Percentiles rank a stretch among this genome's conserved stretches.
Evolutionary conservation across 1,139 yeast genomes (phyloP).

Genomic region (Magnusiomyces suaveolens): DNA sequence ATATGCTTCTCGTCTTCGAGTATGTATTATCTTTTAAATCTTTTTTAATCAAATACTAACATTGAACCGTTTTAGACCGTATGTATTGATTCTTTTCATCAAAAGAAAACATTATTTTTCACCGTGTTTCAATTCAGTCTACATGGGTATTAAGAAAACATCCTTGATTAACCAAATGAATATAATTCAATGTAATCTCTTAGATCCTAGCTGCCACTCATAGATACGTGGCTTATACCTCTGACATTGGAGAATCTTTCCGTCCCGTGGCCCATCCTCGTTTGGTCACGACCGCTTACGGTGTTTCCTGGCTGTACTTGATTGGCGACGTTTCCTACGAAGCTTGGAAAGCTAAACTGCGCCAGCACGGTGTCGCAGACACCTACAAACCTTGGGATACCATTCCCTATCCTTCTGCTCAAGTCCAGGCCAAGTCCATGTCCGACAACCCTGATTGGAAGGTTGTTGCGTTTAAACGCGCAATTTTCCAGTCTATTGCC

Average conservation of each 20-base stretch:
- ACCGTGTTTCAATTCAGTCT: too few species aligned
- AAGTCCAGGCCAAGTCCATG: slow-evolving; percentile 32
- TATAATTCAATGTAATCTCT: neutral
- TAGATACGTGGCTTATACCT: slow-evolving; percentile 77
- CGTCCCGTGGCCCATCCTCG: slow-evolving; percentile 72
- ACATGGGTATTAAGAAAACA: too few species aligned
- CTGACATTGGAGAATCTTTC: slow-evolving; percentile 85
- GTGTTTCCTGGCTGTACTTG: slow-evolving; percentile 67
- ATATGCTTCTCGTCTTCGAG: slow-evolving; percentile 61
- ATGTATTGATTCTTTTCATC: too few species aligned
- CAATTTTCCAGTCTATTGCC: slow-evolving; percentile 69
- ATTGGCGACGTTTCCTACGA: slow-evolving; percentile 68
- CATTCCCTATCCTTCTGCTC: slow-evolving; percentile 33
- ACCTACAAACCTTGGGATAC: slow-evolving; percentile 64
- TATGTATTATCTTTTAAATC: too few species aligned
- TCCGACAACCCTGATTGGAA: slow-evolving; percentile 51
- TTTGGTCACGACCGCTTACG: slow-evolving; percentile 58
- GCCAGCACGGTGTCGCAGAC: slow-evolving; percentile 57
- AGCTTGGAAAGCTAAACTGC: slow-evolving; percentile 65
- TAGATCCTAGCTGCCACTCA: slow-evolving; percentile 60
- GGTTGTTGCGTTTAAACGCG: slow-evolving; percentile 55
- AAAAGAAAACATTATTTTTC: too few species aligned
- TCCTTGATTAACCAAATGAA: neutral
- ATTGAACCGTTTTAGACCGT: neutral
- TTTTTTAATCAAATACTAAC: too few species aligned